Evolutionary conservation across 2,329 filamentous ascomycete species (phyloP).

Genomic region (Pseudogymnoascus sp.): DNA sequence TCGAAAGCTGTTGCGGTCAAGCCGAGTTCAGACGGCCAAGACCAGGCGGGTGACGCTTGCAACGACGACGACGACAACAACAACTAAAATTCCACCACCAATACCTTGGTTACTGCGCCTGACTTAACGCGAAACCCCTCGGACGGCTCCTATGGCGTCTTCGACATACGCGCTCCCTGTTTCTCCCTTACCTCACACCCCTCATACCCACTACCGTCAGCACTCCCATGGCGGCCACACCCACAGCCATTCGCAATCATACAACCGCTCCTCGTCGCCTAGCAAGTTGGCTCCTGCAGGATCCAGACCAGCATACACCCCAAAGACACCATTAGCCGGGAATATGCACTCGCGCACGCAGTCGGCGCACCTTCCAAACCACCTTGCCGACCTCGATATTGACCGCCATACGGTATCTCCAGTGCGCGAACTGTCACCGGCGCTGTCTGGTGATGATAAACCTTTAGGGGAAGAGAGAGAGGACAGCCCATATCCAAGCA

Average conservation of each 20-base stretch:
- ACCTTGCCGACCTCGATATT: neutral
- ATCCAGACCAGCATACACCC: neutral
- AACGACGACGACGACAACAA: conserved; percentile 35
- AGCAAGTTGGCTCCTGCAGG: conserved; percentile 10
- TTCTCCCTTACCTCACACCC: conserved; percentile 26
- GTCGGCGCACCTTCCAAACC: conserved; percentile 2
- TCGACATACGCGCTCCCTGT: conserved; percentile 29
- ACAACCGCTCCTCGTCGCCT: conserved; percentile 19
- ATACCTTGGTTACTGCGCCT: neutral
- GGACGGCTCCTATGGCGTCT: conserved; percentile 21
- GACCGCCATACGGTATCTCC: neutral
- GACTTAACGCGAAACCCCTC: neutral
- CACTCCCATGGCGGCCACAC: conserved; percentile 14
- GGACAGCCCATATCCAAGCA: neutral
- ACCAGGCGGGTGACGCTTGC: conserved; percentile 4
- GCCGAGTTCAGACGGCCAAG: conserved; percentile 1
- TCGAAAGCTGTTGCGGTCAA: conserved; percentile 1
- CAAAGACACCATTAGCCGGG: neutral
- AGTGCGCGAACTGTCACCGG: neutral
- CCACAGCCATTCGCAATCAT: conserved; percentile 14
- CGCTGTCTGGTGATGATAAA: neutral
- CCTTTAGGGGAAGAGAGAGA: neutral
- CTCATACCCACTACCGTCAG: conserved; percentile 16
- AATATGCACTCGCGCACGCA: conserved; percentile 7
- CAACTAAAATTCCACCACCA: conserved; percentile 20